Base-by-base conservation (phyloP, 2,329 filamentous ascomycete genomes). In the Alternaria gaisen region DNA sequence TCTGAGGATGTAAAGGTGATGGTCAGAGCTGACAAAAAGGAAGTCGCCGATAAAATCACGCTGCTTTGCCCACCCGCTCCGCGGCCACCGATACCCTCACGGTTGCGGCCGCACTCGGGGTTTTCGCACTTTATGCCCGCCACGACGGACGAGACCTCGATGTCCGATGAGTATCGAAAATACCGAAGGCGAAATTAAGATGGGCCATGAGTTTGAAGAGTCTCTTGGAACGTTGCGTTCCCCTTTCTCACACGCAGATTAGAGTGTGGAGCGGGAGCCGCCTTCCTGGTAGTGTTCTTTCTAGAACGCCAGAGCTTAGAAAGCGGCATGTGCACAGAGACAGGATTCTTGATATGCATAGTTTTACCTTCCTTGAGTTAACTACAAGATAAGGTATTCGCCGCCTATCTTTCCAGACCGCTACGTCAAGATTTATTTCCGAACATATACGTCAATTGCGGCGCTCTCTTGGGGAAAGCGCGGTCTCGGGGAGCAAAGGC, bases 401-500 rank as follows among this genome's bases (percentile, higher is more conserved):
- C 38, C 18, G 18, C 10, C 9, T 22, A 22, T 22, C 18, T 18
- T 22, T 7, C 18, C 18, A 24, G 12, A 1, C n/a, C 2, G 18
- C 30, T 5, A 14, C 18, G 20, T n/a, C 28, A 48, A 34, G 28
- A 48, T 1, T 36, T 48, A 48, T 48, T 48, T 34, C 30, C 46
- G 46, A 34, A 2, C 1, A 7, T 30, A n/a, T 48, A 48, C 28
- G 44, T 34, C 28, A 34, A 32, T 1, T 34, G n/a, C 11, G 2
- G 12, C 30, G 5, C 44, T 28, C 1, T 38, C 18, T 42, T 3
- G 38, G 47, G 51, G 1, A 50, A 59, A 56, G 43, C 38, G 52
- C 43, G 11, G 16, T 5, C 20, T 44, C 36, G 48, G 47, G 47
- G 32, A 44, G n/a, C 47, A 32, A 55, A n/a, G 56, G 51, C 38